Evolutionary conservation across 331 rosid genomes (phyloP).

Genomic region (Erythrophleum ivorense): DNA sequence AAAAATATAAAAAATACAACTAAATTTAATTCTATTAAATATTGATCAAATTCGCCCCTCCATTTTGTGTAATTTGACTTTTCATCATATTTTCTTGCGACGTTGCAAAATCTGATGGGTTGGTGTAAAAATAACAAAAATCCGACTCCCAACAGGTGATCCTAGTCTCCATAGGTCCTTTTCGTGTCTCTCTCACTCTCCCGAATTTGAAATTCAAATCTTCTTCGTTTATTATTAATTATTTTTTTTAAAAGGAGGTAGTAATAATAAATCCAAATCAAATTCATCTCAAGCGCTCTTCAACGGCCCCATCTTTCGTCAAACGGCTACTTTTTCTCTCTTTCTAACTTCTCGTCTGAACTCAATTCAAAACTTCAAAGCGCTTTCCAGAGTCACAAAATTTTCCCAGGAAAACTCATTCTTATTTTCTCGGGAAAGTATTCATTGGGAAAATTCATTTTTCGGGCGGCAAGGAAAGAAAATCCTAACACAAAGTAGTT

Average conservation of each 20-base stretch:
- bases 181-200: not conserved
- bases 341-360: constrained; percentile 36
- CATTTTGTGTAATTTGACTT: too few relatives aligned
- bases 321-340: constrained; percentile 54
- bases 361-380: constrained; percentile 34
- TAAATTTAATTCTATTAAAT: too few relatives aligned
- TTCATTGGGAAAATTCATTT: constrained; percentile 24
- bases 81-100: too few relatives aligned
- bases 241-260: not conserved
- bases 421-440: constrained; percentile 38
- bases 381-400: not conserved
- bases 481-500: constrained; percentile 20
- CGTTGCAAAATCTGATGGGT: constrained; percentile 10
- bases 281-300: constrained; percentile 42
- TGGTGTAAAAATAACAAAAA: too few relatives aligned
- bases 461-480: constrained; percentile 5
- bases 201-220: constrained; percentile 65
- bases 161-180: not conserved
- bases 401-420: constrained; percentile 43
- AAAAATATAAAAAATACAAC: too few relatives aligned
- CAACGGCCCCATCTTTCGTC: constrained; percentile 55
- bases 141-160: not conserved
- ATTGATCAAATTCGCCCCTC: too few relatives aligned
- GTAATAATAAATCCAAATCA: constrained; percentile 29
- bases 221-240: not conserved